Evolutionary conservation across 129 eudicot species (phyloP).

Genomic region (Dittrichia graveolens): DNA sequence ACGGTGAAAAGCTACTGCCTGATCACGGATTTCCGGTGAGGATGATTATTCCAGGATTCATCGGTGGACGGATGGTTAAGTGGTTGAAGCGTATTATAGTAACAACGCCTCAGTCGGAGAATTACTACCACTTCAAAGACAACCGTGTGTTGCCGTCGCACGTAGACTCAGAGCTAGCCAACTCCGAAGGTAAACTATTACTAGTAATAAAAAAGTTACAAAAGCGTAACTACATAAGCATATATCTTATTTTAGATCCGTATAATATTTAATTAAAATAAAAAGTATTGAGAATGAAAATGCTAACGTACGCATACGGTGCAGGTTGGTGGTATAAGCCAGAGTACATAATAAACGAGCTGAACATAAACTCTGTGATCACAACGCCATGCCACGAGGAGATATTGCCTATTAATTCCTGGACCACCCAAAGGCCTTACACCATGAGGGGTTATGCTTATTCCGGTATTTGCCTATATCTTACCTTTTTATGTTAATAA

Average conservation of each 20-base stretch:
- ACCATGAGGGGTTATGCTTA: conserved; percentile 88
- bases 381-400: conserved; percentile 96
- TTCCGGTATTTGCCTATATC: conserved; percentile 54
- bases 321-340: conserved; percentile 99
- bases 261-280: too few relatives aligned
- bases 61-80: conserved; percentile 96
- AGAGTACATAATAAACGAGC: conserved; percentile 83
- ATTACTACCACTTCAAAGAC: conserved; percentile 78
- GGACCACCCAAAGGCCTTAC: conserved; percentile 92
- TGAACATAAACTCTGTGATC: conserved; percentile 95
- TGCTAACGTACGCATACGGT: neutral
- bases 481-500: neutral
- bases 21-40: conserved; percentile 95
- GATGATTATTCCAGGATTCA: conserved; percentile 85
- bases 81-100: conserved; percentile 86
- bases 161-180: conserved; percentile 92
- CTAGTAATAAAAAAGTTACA: too few relatives aligned
- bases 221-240: too few relatives aligned
- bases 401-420: conserved; percentile 83
- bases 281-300: neutral
- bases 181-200: conserved; percentile 77
- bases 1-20: conserved; percentile 66
- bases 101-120: conserved; percentile 69
- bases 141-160: conserved; percentile 91
- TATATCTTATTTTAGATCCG: too few relatives aligned